Percentiles rank a stretch among this genome's conserved stretches.
phyloP scores from a whole-genome alignment of 306 rosid species.

The Quercus gilva region DNA sequence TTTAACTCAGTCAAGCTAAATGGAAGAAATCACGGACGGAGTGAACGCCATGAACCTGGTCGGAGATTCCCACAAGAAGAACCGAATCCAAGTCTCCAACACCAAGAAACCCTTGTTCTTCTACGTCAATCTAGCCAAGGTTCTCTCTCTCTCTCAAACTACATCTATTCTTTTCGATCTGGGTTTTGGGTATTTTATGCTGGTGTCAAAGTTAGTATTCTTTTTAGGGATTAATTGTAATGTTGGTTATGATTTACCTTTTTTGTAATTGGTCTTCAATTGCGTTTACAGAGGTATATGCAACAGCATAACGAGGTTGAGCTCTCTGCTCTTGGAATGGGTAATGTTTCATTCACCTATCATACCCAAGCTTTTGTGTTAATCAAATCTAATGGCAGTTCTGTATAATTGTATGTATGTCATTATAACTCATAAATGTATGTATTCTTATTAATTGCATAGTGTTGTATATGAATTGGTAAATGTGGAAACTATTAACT shows the following conservation, averaged over 20 bases:
- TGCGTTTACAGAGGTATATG: constrained; percentile 51
- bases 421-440: background rate
- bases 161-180: background rate
- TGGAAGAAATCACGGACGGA: constrained; percentile 62
- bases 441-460: background rate
- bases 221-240: background rate
- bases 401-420: background rate
- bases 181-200: background rate
- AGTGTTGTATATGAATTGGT: too few species aligned
- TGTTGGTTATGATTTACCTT: background rate
- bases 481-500: background rate
- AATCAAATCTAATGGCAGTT: background rate
- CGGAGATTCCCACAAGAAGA: constrained; percentile 47
- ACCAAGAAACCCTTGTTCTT: constrained; percentile 60
- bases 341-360: constrained; percentile 17
- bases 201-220: background rate
- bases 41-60: constrained; percentile 44
- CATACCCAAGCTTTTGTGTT: background rate
- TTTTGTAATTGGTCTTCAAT: background rate
- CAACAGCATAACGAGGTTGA: constrained; percentile 62
- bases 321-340: constrained; percentile 73
- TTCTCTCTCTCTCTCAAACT: constrained; percentile 1
- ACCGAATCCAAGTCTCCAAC: constrained; percentile 65
- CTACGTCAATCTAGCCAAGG: constrained; percentile 69
- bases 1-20: constrained; percentile 3